Conservation (phyloP, 257 asterid genomes). For the Solanum infundibuliforme region DNA sequence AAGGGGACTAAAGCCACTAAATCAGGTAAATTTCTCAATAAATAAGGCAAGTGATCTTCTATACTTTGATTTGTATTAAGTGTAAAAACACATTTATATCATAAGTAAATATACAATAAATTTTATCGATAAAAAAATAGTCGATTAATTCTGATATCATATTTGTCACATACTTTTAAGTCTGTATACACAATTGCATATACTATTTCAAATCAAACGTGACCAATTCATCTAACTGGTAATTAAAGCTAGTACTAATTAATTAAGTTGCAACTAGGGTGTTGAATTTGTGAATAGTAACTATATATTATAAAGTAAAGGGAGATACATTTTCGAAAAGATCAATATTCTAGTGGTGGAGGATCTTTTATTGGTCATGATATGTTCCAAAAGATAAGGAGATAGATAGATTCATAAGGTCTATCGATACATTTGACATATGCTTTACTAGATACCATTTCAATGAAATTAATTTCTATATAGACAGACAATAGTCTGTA, state of each 20-base stretch:
- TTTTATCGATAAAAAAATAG: not conserved
- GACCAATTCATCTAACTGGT: not conserved
- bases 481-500: not conserved
- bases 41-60: not conserved
- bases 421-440: not conserved
- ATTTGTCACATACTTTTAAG: not conserved
- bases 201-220: not conserved
- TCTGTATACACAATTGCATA: not conserved
- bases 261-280: not conserved
- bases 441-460: not conserved
- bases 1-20: not conserved
- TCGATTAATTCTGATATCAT: not conserved
- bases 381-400: conserved; percentile 2
- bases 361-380: not conserved
- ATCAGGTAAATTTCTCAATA: not conserved
- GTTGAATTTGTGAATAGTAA: not conserved
- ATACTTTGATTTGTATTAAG: not conserved
- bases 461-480: not conserved
- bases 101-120: not conserved
- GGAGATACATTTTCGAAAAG: not conserved
- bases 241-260: not conserved
- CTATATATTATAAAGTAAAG: not conserved
- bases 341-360: not conserved
- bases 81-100: not conserved
- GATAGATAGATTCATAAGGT: not conserved